Conservation (phyloP, 1,139 yeast species). For the Taphrina populina region DNA sequence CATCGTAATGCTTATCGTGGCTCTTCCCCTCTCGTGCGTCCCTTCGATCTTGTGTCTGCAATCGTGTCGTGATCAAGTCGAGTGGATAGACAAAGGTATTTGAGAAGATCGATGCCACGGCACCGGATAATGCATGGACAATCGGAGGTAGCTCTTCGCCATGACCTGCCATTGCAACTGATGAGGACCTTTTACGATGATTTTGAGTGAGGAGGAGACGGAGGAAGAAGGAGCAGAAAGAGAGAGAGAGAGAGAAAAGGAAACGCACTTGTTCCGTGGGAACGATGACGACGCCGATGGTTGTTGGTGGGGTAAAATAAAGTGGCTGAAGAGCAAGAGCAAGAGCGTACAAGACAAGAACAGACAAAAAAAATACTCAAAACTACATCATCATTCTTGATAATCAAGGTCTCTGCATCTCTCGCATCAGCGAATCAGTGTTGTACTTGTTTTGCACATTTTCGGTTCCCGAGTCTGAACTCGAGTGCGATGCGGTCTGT, state of each 20-base stretch:
- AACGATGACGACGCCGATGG: too few species aligned
- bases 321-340: too few species aligned
- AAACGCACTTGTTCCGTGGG: too few species aligned
- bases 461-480: not conserved
- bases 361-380: too few species aligned
- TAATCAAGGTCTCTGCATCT: constrained; percentile 13
- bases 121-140: constrained; percentile 83
- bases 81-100: constrained; percentile 83
- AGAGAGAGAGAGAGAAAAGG: too few species aligned
- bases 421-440: constrained; percentile 13
- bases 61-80: constrained; percentile 54
- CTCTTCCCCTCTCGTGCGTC: constrained; percentile 55
- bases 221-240: too few species aligned
- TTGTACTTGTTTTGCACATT: not conserved
- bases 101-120: constrained; percentile 78
- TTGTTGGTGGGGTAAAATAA: too few species aligned
- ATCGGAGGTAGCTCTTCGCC: constrained; percentile 46
- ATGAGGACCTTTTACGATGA: not conserved
- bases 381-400: too few species aligned
- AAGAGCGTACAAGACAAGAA: too few species aligned
- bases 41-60: constrained; percentile 48
- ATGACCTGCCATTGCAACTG: not conserved
- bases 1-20: constrained; percentile 16
- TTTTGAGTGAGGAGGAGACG: not conserved
- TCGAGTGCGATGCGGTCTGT: not conserved